Base-by-base conservation (phyloP, 2,329 filamentous ascomycete genomes). In the Cytospora paraplurivora region DNA sequence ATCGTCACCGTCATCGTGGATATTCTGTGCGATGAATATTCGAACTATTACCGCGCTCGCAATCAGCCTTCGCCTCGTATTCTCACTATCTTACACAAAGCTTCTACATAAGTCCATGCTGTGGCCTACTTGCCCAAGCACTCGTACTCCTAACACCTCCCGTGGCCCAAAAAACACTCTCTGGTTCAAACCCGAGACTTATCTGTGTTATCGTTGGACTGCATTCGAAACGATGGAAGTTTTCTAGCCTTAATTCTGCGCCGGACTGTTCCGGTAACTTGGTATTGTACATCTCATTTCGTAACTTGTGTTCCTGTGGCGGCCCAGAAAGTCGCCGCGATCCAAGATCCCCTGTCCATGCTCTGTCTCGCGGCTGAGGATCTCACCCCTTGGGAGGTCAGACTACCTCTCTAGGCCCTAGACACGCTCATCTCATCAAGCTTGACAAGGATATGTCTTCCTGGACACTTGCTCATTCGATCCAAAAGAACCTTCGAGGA, bases 331-430 rank as follows among this genome's bases (percentile, higher is more conserved):
- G 32, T 44, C 41, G 44, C 47, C 34, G 55, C 61, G 35, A 49
- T 38, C 50, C 50, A 35, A 33, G n/a, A 53, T 17, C 55, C 61
- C 55, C 61, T 51, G 49, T 49, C 61, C 61, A 58, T 62, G 61
- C 52, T 38, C 47, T 62, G 44, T 50, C 37, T 62, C 54, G 61
- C 61, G 61, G 61, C 61, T 58, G 61, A 58, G 41, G 32, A 37
- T 54, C 49, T 54, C 35, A 52, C 47, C 34, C 60, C 59, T 62
- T 53, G 11, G 61, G 33, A 59, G 37, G 50, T 62, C 61, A 62
- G 55, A 56, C 52, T 62, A 38, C 38, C 49, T 35, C 49, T 38
- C 35, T 50, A 56, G 50, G 49, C 61, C 61, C 55, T 57, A 62
- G 61, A 51, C 35, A 54, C 49, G 47, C 61, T 37, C 61, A 62